Evolutionary conservation across 139 green algal species (phyloP), one percentile per base, ranked within the genome.

Genomic region (Tetraselmis striata): DNA sequence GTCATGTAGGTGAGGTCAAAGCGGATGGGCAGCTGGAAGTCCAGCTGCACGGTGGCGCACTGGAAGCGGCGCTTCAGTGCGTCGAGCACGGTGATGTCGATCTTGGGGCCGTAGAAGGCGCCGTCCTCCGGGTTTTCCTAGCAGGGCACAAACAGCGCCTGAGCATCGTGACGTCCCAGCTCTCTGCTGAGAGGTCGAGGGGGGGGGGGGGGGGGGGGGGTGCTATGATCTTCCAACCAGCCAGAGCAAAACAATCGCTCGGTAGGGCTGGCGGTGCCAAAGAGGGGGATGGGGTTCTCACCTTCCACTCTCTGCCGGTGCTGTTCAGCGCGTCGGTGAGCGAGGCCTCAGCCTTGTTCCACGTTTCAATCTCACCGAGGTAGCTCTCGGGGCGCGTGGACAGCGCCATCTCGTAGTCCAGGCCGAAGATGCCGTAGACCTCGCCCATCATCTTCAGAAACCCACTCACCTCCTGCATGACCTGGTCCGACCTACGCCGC

Each of bases 1-100:
- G 81, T 82, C n/a, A 27, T 86, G 79, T 67, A 67, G 45, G 11
- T 80, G 1, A 95, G 86, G 59, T 90, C 84, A 79, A 94, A 96
- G 28, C 93, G 84, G 89, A 98, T 99, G 84, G 96, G 96, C 79
- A 99, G 90, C 93, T 99, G 96, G 92, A 99, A 99, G 92, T 99
- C 96, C 1, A 98, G 90, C 89, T 98, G 95, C 77, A 98, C 91
- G 23, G 95, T 98, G 76, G 95, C 95, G 84, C 95, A 98, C 89
- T 98, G 95, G 89, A 97, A 97, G 84, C 95, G 96, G 77, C 95
- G 90, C 45, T 90, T 87, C 29, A 98, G 89, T 0, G 95, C 95
- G 79, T 98, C 95, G 79, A 94, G 98, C 77, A 98, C 95, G 28
- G 90, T 95, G 91, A 98, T 97, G 91, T 98, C 94, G 80, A 98